Evolutionary conservation across 2,329 filamentous ascomycete genomes (phyloP).

Genomic region (Scedosporium aurantiacum): DNA sequence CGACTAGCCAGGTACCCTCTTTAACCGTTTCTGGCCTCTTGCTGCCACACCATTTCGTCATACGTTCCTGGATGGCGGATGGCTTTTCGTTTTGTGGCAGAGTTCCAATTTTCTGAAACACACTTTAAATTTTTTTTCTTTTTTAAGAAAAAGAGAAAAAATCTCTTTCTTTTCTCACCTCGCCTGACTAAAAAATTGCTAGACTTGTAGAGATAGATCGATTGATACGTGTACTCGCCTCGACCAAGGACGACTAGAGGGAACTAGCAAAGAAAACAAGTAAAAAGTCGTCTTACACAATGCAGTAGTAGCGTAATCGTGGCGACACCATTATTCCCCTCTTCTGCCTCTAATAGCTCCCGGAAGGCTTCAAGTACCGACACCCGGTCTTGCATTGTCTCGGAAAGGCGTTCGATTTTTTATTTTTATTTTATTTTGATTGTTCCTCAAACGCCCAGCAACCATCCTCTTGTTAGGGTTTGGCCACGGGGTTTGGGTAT

Average conservation of each 20-base stretch:
- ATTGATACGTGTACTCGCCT: not conserved
- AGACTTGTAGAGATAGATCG: not conserved
- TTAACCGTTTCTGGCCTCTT: not conserved
- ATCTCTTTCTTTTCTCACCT: not conserved
- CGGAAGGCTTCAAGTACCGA: not conserved
- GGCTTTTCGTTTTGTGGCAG: not conserved
- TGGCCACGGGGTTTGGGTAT: too few relatives aligned
- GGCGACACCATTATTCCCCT: not conserved
- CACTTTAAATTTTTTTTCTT: not conserved
- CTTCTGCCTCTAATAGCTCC: not conserved
- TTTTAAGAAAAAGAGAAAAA: not conserved
- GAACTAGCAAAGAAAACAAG: too few relatives aligned
- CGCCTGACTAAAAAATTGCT: not conserved
- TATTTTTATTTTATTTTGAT: too few relatives aligned
- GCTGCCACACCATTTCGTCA: not conserved
- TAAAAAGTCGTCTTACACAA: too few relatives aligned
- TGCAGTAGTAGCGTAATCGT: not conserved
- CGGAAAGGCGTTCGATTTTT: not conserved
- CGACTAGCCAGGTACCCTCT: not conserved
- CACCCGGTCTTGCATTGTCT: not conserved
- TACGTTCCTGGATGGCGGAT: not conserved
- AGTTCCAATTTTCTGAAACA: not conserved
- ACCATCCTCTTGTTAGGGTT: too few relatives aligned
- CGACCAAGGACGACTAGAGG: not conserved
- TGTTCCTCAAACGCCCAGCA: too few relatives aligned